Conservation (phyloP, 2,329 filamentous ascomycete species). For the Venturia pyrina region DNA sequence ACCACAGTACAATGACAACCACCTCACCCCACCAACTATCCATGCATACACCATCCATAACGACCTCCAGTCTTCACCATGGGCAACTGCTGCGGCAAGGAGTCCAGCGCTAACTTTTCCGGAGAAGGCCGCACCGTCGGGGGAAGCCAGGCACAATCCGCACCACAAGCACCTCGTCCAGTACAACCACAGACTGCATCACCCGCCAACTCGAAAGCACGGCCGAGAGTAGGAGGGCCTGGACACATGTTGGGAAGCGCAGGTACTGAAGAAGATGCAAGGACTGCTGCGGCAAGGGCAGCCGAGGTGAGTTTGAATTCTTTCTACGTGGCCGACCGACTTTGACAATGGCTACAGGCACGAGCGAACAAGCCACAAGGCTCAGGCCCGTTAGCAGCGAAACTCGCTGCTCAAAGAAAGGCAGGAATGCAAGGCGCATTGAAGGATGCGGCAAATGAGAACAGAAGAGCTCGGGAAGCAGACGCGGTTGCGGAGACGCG, state of each 20-base stretch:
- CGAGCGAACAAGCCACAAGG: conserved; percentile 48
- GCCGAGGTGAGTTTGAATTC: conserved; percentile 58
- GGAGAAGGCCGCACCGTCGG: conserved; percentile 9
- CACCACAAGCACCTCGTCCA: background rate
- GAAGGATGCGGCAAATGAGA: conserved; percentile 56
- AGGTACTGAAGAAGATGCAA: conserved; percentile 44
- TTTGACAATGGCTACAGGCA: conserved; percentile 41
- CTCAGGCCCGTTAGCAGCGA: conserved; percentile 45
- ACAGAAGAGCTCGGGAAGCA: conserved; percentile 55
- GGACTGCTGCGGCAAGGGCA: conserved; percentile 65
- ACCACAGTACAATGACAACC: background rate
- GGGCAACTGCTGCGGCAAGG: conserved; percentile 9
- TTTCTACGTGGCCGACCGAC: background rate
- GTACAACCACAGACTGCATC: conserved; percentile 6
- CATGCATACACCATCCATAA: background rate
- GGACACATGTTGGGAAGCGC: conserved; percentile 54
- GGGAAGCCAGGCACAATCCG: background rate
- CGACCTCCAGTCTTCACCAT: background rate
- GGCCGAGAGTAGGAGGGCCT: conserved; percentile 42
- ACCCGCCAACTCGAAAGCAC: conserved; percentile 20
- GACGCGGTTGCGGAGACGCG: conserved; percentile 51
- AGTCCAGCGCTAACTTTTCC: conserved; percentile 7
- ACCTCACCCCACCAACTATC: background rate
- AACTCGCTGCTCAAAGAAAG: conserved; percentile 65
- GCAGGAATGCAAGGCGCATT: conserved; percentile 60